Percentiles rank a stretch among this genome's conserved stretches.
Evolutionary conservation across 192 early-diverging fungal genomes (phyloP).

Genomic region (Coemansia sp.): DNA sequence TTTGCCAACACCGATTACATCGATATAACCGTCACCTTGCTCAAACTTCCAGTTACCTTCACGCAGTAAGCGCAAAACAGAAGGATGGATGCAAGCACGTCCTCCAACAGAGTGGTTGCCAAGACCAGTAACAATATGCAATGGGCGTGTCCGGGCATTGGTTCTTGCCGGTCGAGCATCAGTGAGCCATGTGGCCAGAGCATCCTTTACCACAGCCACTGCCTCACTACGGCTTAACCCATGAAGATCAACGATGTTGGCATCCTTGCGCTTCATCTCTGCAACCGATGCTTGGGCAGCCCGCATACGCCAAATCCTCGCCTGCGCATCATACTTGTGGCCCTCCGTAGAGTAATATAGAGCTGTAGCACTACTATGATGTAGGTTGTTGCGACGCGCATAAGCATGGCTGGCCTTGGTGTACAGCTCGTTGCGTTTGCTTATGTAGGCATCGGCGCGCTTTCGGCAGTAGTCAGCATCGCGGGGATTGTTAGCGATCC

Average conservation of each 20-base stretch:
- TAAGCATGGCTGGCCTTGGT: conserved; percentile 39
- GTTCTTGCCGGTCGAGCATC: neutral
- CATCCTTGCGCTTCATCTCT: conserved; percentile 43
- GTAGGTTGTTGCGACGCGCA: conserved; percentile 11
- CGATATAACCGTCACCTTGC: conserved; percentile 56
- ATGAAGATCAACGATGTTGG: conserved; percentile 66
- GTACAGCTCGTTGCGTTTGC: conserved; percentile 45
- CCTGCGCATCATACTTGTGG: conserved; percentile 28
- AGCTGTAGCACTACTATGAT: conserved; percentile 33
- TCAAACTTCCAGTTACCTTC: conserved; percentile 60
- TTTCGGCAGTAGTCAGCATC: conserved; percentile 38
- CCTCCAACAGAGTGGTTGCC: conserved; percentile 65
- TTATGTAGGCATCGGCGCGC: conserved; percentile 12
- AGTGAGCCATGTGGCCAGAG: conserved; percentile 55
- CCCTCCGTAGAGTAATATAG: conserved; percentile 46
- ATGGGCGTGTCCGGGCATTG: conserved; percentile 19
- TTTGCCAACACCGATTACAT: conserved; percentile 24
- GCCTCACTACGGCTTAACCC: conserved; percentile 65
- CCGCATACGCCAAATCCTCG: conserved; percentile 50
- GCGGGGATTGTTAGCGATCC: conserved; percentile 23
- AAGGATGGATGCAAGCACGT: conserved; percentile 57
- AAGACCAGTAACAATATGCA: conserved; percentile 66
- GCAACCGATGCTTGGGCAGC: conserved; percentile 46
- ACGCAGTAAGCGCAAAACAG: conserved; percentile 48
- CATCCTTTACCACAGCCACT: conserved; percentile 57